Evolutionary conservation across 148 eudicot species (phyloP).

Genomic region (Nepenthes mirabilis): DNA sequence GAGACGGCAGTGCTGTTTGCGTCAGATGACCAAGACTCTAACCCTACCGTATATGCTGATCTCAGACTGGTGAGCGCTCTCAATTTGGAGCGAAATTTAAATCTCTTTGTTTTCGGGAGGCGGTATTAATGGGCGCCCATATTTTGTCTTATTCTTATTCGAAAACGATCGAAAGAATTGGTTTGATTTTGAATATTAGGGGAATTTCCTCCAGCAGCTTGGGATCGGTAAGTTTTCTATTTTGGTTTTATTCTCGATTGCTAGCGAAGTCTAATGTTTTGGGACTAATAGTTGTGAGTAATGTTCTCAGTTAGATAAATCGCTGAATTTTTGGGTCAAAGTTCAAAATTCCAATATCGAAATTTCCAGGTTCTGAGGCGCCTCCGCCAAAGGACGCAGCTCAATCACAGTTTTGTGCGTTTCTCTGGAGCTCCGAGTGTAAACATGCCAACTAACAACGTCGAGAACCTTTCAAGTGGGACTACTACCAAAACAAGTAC

Average conservation of each 20-base stretch:
- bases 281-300: too few relatives aligned
- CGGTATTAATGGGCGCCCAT: neutral
- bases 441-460: slow-evolving; percentile 39
- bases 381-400: slow-evolving; percentile 3
- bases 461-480: slow-evolving; percentile 17
- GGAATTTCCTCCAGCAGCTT: slow-evolving; percentile 9
- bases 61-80: too few relatives aligned
- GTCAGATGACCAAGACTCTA: too few relatives aligned
- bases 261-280: too few relatives aligned
- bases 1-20: too few relatives aligned
- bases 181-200: slow-evolving; percentile 2
- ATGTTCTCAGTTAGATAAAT: too few relatives aligned
- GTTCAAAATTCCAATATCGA: too few relatives aligned
- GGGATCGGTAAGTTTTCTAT: slow-evolving; percentile 15
- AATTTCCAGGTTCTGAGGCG: slow-evolving; percentile 8
- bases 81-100: too few relatives aligned
- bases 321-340: too few relatives aligned
- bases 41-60: too few relatives aligned
- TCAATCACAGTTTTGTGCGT: slow-evolving; percentile 2
- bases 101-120: too few relatives aligned
- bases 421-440: slow-evolving; percentile 6
- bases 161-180: slow-evolving; percentile 6
- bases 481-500: slow-evolving; percentile 3
- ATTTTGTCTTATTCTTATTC: neutral
- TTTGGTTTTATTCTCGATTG: neutral